A percentile compares a stretch with the other conserved stretches of the same genome.
phyloP scores from a whole-genome alignment of 345 rosid species.

The Citrus sp. region DNA sequence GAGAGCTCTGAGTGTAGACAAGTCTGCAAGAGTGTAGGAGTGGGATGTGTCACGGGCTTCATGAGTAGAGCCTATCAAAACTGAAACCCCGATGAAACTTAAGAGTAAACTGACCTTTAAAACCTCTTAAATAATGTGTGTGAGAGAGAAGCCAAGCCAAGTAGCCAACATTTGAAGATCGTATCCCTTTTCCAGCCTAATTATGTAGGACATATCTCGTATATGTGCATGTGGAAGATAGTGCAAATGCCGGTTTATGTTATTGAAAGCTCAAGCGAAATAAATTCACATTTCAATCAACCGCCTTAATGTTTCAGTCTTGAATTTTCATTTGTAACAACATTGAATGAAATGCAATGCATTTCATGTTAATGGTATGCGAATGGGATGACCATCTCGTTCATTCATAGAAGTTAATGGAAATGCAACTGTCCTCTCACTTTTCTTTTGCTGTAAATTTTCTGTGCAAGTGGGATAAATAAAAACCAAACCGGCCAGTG shows the following conservation, averaged over 20 bases:
- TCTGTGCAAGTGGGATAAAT: slow-evolving; percentile 3
- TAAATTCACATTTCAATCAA: too few relatives aligned
- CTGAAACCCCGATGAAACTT: background rate
- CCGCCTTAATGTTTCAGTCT: too few relatives aligned
- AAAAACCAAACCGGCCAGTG: too few relatives aligned
- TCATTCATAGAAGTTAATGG: background rate
- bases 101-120: background rate
- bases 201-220: background rate
- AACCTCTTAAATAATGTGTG: background rate
- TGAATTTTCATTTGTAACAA: background rate
- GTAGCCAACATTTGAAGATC: background rate
- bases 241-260: background rate
- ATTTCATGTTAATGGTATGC: too few relatives aligned
- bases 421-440: background rate
- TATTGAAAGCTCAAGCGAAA: background rate
- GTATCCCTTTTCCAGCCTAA: background rate
- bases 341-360: background rate
- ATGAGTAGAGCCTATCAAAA: slow-evolving; percentile 13
- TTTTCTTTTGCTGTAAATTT: background rate
- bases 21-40: slow-evolving; percentile 20
- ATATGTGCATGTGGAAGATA: background rate
- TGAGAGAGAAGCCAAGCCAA: background rate
- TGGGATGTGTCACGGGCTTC: slow-evolving; percentile 19
- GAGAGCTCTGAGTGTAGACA: too few relatives aligned
- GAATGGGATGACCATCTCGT: background rate